Evolutionary conservation across 306 rosid genomes (phyloP).

Genomic region (Trichosanthes truncata): DNA sequence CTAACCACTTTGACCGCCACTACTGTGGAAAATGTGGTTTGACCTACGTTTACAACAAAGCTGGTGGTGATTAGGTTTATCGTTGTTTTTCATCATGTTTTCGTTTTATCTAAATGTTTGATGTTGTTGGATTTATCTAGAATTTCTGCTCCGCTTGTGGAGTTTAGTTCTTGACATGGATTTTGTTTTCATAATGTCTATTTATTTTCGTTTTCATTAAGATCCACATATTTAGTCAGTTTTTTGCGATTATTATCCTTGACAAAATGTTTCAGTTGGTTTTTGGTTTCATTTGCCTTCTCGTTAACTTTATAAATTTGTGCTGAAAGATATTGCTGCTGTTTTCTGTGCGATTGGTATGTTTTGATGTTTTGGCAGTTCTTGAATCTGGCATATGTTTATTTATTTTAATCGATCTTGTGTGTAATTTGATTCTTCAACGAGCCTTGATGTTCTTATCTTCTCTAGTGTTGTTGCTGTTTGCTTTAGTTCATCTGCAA

Average conservation of each 20-base stretch:
- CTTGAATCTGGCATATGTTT: neutral
- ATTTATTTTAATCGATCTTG: neutral
- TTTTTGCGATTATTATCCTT: neutral
- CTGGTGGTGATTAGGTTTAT: slow-evolving; percentile 44
- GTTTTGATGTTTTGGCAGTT: neutral
- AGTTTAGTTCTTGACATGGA: slow-evolving; percentile 6
- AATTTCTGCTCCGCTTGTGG: neutral
- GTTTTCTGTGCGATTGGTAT: neutral
- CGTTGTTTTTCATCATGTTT: neutral
- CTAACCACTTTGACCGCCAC: slow-evolving; percentile 83
- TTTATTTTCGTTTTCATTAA: neutral
- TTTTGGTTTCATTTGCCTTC: neutral
- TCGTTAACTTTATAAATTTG: neutral
- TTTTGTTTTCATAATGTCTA: neutral
- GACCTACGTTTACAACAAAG: slow-evolving; percentile 83
- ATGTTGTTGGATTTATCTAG: slow-evolving; percentile 1
- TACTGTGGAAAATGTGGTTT: slow-evolving; percentile 91
- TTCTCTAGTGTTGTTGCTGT: neutral
- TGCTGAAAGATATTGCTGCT: neutral
- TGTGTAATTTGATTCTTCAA: neutral
- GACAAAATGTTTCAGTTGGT: neutral
- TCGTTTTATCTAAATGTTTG: neutral
- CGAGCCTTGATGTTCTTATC: neutral
- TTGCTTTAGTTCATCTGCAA: no score
- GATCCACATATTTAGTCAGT: neutral